phyloP scores from a whole-genome alignment of 768 basidiomycete species.

The Rhodotorula paludigena region DNA sequence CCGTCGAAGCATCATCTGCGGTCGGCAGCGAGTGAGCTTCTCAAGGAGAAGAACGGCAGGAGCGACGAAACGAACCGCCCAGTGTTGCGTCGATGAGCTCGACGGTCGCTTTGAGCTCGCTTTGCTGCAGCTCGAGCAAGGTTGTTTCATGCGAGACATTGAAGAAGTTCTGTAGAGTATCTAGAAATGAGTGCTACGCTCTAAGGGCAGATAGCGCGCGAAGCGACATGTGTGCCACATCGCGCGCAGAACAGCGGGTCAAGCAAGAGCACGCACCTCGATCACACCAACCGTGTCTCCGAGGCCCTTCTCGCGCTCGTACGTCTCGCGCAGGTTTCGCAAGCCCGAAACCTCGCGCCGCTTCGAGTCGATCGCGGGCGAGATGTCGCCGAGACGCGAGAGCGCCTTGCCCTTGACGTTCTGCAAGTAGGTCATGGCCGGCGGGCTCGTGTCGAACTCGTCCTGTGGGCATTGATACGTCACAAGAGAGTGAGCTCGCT shows the following conservation, averaged over 20 bases:
- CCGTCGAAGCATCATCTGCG: conserved; percentile 9
- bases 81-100: conserved; percentile 32
- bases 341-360: conserved; percentile 9
- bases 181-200: background rate
- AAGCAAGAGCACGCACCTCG: conserved; percentile 13
- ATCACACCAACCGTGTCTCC: conserved; percentile 28
- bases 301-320: conserved; percentile 7
- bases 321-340: conserved; percentile 19
- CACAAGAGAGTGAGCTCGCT: background rate
- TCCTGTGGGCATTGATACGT: conserved; percentile 21
- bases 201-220: too few species aligned
- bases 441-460: conserved; percentile 15
- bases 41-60: background rate
- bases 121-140: conserved; percentile 10
- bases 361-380: conserved; percentile 28
- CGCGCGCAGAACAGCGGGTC: too few species aligned
- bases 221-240: background rate
- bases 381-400: background rate
- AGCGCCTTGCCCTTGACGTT: conserved; percentile 27
- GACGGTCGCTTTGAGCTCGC: background rate
- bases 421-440: conserved; percentile 20
- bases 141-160: conserved; percentile 11
- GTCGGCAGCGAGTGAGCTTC: background rate
- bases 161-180: conserved; percentile 25
- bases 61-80: background rate